These are phyloP conservation scores for Filobasidium wieringae DNA, from an alignment of 768 basidiomycete genomes.

Conservation along the genomic window DNA sequence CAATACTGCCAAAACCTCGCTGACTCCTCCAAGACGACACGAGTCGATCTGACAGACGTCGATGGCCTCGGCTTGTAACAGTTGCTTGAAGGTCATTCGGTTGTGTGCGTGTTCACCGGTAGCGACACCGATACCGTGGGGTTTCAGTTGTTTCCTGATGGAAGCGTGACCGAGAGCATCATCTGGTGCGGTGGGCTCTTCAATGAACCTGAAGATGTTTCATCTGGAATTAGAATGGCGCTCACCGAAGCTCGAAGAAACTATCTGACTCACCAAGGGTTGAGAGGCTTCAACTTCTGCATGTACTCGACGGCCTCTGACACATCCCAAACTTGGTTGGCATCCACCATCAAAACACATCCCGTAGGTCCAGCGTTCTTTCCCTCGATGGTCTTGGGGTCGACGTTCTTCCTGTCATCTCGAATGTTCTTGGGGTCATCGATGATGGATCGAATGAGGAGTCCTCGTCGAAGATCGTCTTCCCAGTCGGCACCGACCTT, in stretches of 20 bases:
- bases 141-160: slow-evolving; percentile 58
- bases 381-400: slow-evolving; percentile 57
- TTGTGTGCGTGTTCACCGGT: slow-evolving; percentile 94
- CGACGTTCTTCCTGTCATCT: slow-evolving; percentile 47
- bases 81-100: slow-evolving; percentile 84
- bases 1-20: slow-evolving; percentile 78
- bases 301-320: slow-evolving; percentile 86
- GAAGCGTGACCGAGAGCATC: slow-evolving; percentile 58
- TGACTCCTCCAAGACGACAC: slow-evolving; percentile 84
- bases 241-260: neutral
- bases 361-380: slow-evolving; percentile 95
- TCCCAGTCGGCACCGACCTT: slow-evolving; percentile 80
- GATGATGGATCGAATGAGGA: slow-evolving; percentile 84
- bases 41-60: slow-evolving; percentile 94
- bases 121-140: slow-evolving; percentile 73
- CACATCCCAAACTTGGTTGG: slow-evolving; percentile 86
- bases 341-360: slow-evolving; percentile 90
- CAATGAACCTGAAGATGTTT: slow-evolving; percentile 56
- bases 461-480: slow-evolving; percentile 74
- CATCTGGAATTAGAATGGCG: neutral
- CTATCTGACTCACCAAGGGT: slow-evolving; percentile 52
- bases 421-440: slow-evolving; percentile 81
- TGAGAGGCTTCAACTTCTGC: slow-evolving; percentile 59
- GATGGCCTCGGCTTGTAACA: slow-evolving; percentile 74
- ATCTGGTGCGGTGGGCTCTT: slow-evolving; percentile 86